A percentile compares a stretch with the other conserved stretches of the same genome.
Conservation (phyloP, 352 stramenopile genomes). For the Globisporangium paroecandrum region DNA sequence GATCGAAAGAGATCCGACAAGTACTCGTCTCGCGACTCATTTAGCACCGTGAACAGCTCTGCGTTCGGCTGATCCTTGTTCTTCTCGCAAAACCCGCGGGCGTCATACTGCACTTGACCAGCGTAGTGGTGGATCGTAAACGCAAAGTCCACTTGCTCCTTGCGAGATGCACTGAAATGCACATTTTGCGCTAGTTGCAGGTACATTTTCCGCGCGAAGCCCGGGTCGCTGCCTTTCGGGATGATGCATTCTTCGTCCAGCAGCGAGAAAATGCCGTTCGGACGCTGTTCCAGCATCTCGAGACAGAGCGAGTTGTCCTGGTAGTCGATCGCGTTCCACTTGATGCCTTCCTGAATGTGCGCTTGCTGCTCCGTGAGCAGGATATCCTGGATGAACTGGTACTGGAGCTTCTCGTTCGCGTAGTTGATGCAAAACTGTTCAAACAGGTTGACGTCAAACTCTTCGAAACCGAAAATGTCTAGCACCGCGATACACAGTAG, state of each 20-base stretch:
- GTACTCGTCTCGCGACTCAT: conserved; percentile 51
- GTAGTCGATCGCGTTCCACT: conserved; percentile 67
- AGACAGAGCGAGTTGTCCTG: conserved; percentile 74
- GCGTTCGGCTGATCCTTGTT: conserved; percentile 87
- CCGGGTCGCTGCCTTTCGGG: conserved; percentile 71
- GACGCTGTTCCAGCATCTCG: conserved; percentile 82
- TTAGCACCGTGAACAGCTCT: conserved; percentile 66
- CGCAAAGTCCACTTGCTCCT: conserved; percentile 59
- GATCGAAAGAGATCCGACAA: conserved; percentile 63
- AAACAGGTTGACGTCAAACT: conserved; percentile 80
- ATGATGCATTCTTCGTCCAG: conserved; percentile 86
- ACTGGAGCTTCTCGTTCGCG: conserved; percentile 79
- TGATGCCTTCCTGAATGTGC: conserved; percentile 72
- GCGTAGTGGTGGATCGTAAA: conserved; percentile 87
- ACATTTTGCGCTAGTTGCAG: conserved; percentile 52
- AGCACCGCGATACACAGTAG: conserved; percentile 74
- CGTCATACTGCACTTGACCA: conserved; percentile 67
- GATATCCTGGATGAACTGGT: conserved; percentile 82
- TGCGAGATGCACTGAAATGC: conserved; percentile 60
- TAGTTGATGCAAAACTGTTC: conserved; percentile 86
- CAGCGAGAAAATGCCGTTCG: conserved; percentile 69
- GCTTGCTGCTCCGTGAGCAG: conserved; percentile 70
- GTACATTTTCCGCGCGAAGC: conserved; percentile 77
- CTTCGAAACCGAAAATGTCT: conserved; percentile 91
- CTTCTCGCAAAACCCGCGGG: conserved; percentile 82